These are phyloP conservation scores for Agaricus sinodeliciosus DNA, from an alignment of 768 basidiomycete genomes.

Conservation along the genomic window DNA sequence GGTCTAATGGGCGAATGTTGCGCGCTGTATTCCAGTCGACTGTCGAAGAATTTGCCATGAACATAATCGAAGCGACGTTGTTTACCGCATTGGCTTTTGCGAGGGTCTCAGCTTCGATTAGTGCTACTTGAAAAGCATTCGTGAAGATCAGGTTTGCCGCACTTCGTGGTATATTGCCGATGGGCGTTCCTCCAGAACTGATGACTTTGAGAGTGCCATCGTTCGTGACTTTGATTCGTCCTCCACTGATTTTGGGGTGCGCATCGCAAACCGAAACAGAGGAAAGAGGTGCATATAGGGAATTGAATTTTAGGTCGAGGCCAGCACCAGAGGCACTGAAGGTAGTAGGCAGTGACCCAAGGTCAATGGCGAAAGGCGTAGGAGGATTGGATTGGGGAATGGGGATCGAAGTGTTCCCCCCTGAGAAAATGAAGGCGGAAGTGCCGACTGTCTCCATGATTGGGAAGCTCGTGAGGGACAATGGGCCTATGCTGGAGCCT, in stretches of 20 bases:
- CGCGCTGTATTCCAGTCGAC: constrained; percentile 2
- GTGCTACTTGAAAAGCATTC: background rate
- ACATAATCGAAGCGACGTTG: constrained; percentile 8
- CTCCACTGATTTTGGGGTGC: background rate
- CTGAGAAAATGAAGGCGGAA: constrained; percentile 3
- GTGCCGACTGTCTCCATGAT: background rate
- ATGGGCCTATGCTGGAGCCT: background rate
- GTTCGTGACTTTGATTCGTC: background rate
- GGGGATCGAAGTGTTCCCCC: constrained; percentile 1
- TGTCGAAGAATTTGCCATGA: constrained; percentile 3
- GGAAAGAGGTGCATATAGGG: constrained; percentile 2
- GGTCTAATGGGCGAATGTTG: constrained; percentile 1
- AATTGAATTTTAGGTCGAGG: background rate
- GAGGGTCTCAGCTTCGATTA: background rate
- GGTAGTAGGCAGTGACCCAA: constrained; percentile 2
- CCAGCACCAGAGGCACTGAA: background rate
- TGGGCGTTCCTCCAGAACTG: background rate
- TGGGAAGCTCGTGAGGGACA: background rate
- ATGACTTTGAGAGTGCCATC: constrained; percentile 1
- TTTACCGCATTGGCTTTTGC: background rate
- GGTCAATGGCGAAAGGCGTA: background rate
- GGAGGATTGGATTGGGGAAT: background rate
- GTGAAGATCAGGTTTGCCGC: constrained; percentile 9
- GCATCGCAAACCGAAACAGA: constrained; percentile 7
- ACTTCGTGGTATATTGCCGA: constrained; percentile 5